phyloP scores from a whole-genome alignment of 805 yeast species.

The Candida saitoana region DNA sequence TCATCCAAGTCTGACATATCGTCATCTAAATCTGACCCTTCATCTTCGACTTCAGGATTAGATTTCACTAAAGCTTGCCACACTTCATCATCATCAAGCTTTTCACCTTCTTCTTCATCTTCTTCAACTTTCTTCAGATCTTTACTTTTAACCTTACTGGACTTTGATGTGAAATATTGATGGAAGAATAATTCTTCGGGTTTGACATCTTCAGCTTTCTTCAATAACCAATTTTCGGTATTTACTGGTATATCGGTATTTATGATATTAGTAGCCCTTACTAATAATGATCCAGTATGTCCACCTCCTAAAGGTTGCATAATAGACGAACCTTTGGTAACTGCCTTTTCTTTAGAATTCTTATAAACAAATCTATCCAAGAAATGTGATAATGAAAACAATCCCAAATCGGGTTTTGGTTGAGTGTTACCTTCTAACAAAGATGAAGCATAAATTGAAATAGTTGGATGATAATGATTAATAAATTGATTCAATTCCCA shows the following conservation, averaged over 20 bases:
- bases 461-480: slow-evolving; percentile 89
- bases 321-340: slow-evolving; percentile 81
- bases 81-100: slow-evolving; percentile 64
- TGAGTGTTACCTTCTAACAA: slow-evolving; percentile 48
- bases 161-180: slow-evolving; percentile 72
- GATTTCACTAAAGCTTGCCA: slow-evolving; percentile 78
- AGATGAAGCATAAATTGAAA: slow-evolving; percentile 71
- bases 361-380: slow-evolving; percentile 93
- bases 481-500: slow-evolving; percentile 82
- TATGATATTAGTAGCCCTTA: slow-evolving; percentile 51
- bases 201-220: slow-evolving; percentile 58
- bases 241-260: slow-evolving; percentile 65
- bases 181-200: slow-evolving; percentile 89
- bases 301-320: slow-evolving; percentile 97
- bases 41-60: slow-evolving; percentile 58
- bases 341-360: slow-evolving; percentile 75
- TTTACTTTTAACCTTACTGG: slow-evolving; percentile 28
- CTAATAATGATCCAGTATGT: slow-evolving; percentile 65
- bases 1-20: slow-evolving; percentile 43
- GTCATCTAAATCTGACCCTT: slow-evolving; percentile 24
- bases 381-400: slow-evolving; percentile 84
- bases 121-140: slow-evolving; percentile 26
- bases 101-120: slow-evolving; percentile 33
- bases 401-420: slow-evolving; percentile 83
- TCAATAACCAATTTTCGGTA: slow-evolving; percentile 76